Percentiles rank a stretch among this genome's conserved stretches.
These are phyloP conservation scores for Zea mays DNA, from an alignment of 176 grass and related monocot genomes.

Conservation along the genomic window Zm-B73-REFERENCE-NAM-5.0 NC_050102.1:166521501-166522000, in stretches of 20 bases:
- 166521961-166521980: background rate
- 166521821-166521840: slow-evolving; percentile 81
- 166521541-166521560: slow-evolving; percentile 58
- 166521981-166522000: slow-evolving; percentile 50
- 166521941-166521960: background rate
- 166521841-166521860: slow-evolving; percentile 83
- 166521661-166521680: slow-evolving; percentile 72
- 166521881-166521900: slow-evolving; percentile 44
- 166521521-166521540: slow-evolving; percentile 58
- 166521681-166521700: slow-evolving; percentile 80
- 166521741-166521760: slow-evolving; percentile 48
- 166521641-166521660: slow-evolving; percentile 58
- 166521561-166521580: slow-evolving; percentile 49
- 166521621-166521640: slow-evolving; percentile 46
- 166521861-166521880: slow-evolving; percentile 54
- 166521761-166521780: slow-evolving; percentile 51
- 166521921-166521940: slow-evolving; percentile 45
- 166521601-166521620: slow-evolving; percentile 55
- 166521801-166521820: slow-evolving; percentile 50
- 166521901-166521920: slow-evolving; percentile 28
- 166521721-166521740: slow-evolving; percentile 65
- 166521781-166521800: slow-evolving; percentile 51
- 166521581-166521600: slow-evolving; percentile 67
- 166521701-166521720: slow-evolving; percentile 57
- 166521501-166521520: slow-evolving; percentile 50